A percentile compares a stretch with the other conserved stretches of the same genome.
Conservation (phyloP, 768 basidiomycete genomes). For the Russula sp. region DNA sequence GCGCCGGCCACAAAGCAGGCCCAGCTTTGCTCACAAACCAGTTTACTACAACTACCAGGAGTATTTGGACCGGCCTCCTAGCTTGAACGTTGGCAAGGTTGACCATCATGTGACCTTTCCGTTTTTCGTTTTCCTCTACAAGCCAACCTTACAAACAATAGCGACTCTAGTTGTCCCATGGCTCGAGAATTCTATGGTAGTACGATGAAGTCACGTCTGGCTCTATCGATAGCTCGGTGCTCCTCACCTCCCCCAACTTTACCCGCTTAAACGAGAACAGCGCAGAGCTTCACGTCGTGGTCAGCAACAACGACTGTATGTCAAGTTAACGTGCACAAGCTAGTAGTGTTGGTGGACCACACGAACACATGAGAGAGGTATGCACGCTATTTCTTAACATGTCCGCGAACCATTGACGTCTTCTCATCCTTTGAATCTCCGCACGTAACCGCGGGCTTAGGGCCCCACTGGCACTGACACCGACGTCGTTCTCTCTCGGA, state of each 20-base stretch:
- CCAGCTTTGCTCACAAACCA: too few species aligned
- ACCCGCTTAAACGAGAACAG: constrained; percentile 54
- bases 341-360: constrained; percentile 28
- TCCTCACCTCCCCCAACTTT: constrained; percentile 55
- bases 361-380: constrained; percentile 39
- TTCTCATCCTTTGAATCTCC: not conserved
- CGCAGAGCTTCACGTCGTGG: constrained; percentile 65
- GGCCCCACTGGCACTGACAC: not conserved
- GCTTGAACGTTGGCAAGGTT: too few species aligned
- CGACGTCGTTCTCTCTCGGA: not conserved
- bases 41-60: too few species aligned
- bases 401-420: constrained; percentile 71
- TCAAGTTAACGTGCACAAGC: constrained; percentile 60
- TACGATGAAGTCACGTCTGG: constrained; percentile 46
- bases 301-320: constrained; percentile 84
- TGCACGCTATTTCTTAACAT: constrained; percentile 46
- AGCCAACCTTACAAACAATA: too few species aligned
- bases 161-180: too few species aligned
- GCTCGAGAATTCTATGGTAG: constrained; percentile 39
- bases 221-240: constrained; percentile 78
- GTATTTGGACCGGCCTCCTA: too few species aligned
- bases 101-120: too few species aligned
- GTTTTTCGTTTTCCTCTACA: too few species aligned
- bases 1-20: too few species aligned
- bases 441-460: not conserved